Base-by-base conservation (phyloP, 2,329 filamentous ascomycete species). In the Fusarium compactum region DNA sequence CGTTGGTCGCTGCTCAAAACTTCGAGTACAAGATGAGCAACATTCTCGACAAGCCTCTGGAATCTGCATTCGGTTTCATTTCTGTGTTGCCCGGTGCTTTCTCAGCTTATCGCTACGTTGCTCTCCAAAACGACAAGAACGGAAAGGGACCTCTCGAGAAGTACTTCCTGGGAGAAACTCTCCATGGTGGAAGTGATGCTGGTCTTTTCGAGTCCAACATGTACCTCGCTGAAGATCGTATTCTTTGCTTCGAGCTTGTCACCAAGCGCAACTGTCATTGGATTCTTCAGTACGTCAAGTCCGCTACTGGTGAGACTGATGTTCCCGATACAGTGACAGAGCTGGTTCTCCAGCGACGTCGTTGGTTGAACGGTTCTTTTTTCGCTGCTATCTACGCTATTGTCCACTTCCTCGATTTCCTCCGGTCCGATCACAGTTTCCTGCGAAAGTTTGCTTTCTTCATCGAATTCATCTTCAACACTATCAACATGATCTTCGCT, bases 11-110 rank as follows among this genome's bases (percentile, higher is more conserved):
- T 4, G 95, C 95, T 1, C 96, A 99, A 77, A 99, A 99, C 78
- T 99, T 99, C 76, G 96, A 99, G 84, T 99, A 99, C 87, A 99
- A 99, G 87, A 97, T 99, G 92, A 97, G 94, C 80, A 99, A 99
- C 78, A 99, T 99, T 78, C 87, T 99, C 46, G 96, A 99, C 80
- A 99, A 99, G 83, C 96, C 96, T 4, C 85, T 99, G 43, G 96
- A 99, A 79, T 98, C 95, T 6, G 93, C 95, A 0, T 99, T 99
- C 80, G 96, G 96, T 48, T 99, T 98, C 83, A 98, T 99, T 78
- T 94, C 93, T 46, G 96, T 99, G 76, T 85, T 99, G 77, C 96
- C 96, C 1, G 96, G 96, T 84, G 96, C 96, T 62, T 97, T 99
- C 82, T 98, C 95, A n/a, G 96, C 96, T 22, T 99, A 99, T 80